Evolutionary conservation across 1,139 yeast genomes (phyloP), one percentile per base, ranked within the genome.

Genomic region (Geotrichum fermentans): DNA sequence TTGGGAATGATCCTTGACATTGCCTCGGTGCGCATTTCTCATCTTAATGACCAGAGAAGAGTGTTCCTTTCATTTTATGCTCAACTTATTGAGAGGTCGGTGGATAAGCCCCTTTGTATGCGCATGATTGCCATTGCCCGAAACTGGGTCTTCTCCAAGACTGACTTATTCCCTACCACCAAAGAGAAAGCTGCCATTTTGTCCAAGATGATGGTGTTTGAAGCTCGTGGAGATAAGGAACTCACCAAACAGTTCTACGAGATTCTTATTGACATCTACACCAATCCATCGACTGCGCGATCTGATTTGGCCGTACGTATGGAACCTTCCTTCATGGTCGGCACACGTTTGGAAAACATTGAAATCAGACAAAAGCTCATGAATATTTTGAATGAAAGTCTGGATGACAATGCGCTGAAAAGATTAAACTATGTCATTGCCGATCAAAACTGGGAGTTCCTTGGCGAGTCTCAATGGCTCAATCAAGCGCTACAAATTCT

Each of bases 251-350:
- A 83, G 56, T 92, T 88, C 61, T 90, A 89, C 61, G 84, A 83
- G 58, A 86, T 94, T 32, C 83, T 94, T 52, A 82, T 90, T 40
- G 95, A 86, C 58, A 83, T 94, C 32, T 94, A 92, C 64, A 90
- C 86, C 56, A 90, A 88, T 56, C 83, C 84, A 40, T 72, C 83
- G 0, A 77, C 90, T 59, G 79, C 85, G 33, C 80, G 90, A 55
- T 83, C 96, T 1, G 99, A 94, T 61, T 75, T 94, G 40, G 90
- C 98, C 0, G 95, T 89, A 10, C 75, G 98, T 52, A 82, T 94
- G 88, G 98, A 94, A 63, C 97, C 90, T 63, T 96, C 98, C 18
- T 94, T 94, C 65, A 72, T 94, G 62, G 92, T 89, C 16, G 98
- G 98, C 39, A 92, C 98, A 0, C 75, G 95, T 40, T 76, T 88